Evolutionary conservation across 148 eudicot species (phyloP), one percentile per base, ranked within the genome.

Genomic region (Rhododendron griersonianum): DNA sequence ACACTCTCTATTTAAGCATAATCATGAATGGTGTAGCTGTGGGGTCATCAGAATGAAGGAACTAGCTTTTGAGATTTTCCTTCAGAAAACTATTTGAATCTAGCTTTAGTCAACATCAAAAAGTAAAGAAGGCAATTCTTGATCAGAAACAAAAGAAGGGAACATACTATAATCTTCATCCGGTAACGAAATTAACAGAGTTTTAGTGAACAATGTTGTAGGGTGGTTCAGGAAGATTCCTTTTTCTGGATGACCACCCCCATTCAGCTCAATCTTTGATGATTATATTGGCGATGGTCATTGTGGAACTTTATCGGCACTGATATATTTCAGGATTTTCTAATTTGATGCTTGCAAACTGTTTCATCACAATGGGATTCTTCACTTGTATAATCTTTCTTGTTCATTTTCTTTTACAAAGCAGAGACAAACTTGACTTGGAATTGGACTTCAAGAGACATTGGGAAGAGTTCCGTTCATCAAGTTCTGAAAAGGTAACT

Each of bases 391-490:
- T 61, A 51, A 59, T 61, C n/a, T 75, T 84, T 81, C 63, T 13
- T 30, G 39, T 69, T 47, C 77, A 80, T 44, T 57, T 19, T 86
- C 74, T 33, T 79, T 85, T 77, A 63, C 23, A 41, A 85, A 86
- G 85, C 92, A 95, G 98, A 88, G 93, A 93, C 89, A 94, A 90
- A 88, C 90, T 94, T 92, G 98, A 98, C 86, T 85, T 98, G 91
- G 99, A 98, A 89, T 88, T 91, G 94, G 98, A 94, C 90, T 98
- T 98, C 87, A 98, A 92, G 93, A 95, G 96, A 91, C 90, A 91
- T 77, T 98, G 99, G 99, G 99, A 98, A 87, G 98, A 94, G 85
- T 98, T 98, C 80, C 96, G 98, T 78, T 93, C 98, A 77, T 98
- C 98, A 83, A 94, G 92, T 90, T 93, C 95, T 84, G 99, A 98